phyloP scores from a whole-genome alignment of 768 basidiomycete species.

The Tulasnella sp. region DNA sequence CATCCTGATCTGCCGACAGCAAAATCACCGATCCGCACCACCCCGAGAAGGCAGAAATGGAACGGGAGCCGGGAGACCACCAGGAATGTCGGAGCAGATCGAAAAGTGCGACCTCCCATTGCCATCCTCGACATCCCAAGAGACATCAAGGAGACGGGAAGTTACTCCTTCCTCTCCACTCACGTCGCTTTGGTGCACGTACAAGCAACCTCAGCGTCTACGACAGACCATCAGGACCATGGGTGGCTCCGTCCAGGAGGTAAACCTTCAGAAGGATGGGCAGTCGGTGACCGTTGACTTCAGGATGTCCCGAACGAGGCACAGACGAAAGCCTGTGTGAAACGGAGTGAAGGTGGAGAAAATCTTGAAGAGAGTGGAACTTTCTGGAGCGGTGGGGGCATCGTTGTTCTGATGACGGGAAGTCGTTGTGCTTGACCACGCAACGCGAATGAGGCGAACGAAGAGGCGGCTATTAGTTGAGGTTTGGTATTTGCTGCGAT shows the following conservation, averaged over 20 bases:
- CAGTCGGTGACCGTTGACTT: background rate
- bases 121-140: background rate
- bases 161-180: background rate
- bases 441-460: background rate
- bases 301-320: constrained; percentile 1
- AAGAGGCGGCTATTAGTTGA: background rate
- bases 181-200: background rate
- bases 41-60: background rate
- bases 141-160: background rate
- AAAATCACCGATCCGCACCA: background rate
- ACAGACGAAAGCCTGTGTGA: constrained; percentile 1
- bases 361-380: background rate
- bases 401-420: background rate
- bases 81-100: background rate
- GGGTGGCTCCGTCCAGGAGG: background rate
- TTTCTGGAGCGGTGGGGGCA: background rate
- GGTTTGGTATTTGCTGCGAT: background rate
- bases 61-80: background rate
- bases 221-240: background rate
- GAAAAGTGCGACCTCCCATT: constrained; percentile 4
- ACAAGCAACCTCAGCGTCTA: background rate
- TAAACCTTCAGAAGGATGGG: background rate
- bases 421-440: background rate
- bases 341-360: background rate
- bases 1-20: background rate